Base-by-base conservation (phyloP, 768 basidiomycete genomes). In the Russula lepida region DNA sequence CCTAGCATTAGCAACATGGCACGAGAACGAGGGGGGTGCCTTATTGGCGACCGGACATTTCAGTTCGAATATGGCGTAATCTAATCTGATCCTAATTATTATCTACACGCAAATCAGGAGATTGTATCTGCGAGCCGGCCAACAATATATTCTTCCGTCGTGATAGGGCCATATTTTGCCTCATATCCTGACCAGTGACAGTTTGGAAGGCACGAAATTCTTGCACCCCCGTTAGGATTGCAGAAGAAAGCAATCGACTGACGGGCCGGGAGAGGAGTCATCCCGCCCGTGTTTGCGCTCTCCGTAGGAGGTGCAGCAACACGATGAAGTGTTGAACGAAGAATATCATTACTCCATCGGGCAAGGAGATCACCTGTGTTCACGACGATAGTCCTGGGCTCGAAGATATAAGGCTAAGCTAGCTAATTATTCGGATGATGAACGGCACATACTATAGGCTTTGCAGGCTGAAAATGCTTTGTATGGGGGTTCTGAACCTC, bases 201-300 rank as follows among this genome's bases (percentile, higher is more conserved):
- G 58, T 81, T 87, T 21, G 90, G 88, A 28, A 92, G 72, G 65
- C 89, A 89, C 17, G 83, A 75, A 57, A 93, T 84, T 59, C 78
- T 75, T 13, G 87, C 76, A 44, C 78, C 78, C 67, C 81, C 82
- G 65, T 92, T 89, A 4, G 90, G 89, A 67, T 88, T 92, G 76
- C 87, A 90, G 74, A 93, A 93, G 77, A 89, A 93, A 8, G 88
- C 91, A 54, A 92, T 86, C 9, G 88, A 89, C 69, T 90, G 88
- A 28, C 91, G 80, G n/a, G n/a, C n/a, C n/a, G n/a, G n/a, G 9
- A 75, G 72, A 0, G 88, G 84, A 1, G 83, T 85, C 60, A 84
- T 72, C n/a, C 71, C 74, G 64, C 84, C 82, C 6, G 73, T 75
- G 8, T 78, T 75, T 64, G 71, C 79, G 58, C 81, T 69, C 64